phyloP scores from a whole-genome alignment of 164 flowering plant genomes.

The Annona squamosa region DNA sequence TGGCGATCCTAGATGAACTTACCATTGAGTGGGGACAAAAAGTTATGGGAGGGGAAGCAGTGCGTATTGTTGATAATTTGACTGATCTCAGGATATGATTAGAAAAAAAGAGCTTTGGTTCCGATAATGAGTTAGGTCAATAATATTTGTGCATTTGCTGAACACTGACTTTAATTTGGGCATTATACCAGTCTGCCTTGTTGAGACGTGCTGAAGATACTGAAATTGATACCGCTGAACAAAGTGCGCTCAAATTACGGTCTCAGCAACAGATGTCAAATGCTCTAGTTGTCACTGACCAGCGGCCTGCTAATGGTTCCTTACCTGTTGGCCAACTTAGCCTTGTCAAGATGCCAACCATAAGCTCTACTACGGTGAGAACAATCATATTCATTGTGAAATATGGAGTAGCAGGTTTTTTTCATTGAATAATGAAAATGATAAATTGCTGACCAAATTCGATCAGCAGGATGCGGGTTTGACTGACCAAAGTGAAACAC shows the following conservation, averaged over 20 bases:
- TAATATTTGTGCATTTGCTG: neutral
- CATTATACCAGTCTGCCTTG: slow-evolving; percentile 61
- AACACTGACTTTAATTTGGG: neutral
- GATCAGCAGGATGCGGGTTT: slow-evolving; percentile 43
- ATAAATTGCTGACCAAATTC: neutral
- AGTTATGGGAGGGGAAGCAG: neutral
- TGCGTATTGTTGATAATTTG: neutral
- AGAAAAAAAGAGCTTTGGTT: too few relatives aligned
- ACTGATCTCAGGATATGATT: too few relatives aligned
- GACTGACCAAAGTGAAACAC: slow-evolving; percentile 30
- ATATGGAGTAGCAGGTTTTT: neutral
- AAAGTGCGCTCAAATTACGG: slow-evolving; percentile 91
- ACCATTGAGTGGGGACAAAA: neutral
- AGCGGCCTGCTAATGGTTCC: slow-evolving; percentile 59
- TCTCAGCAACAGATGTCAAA: slow-evolving; percentile 82
- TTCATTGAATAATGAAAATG: neutral
- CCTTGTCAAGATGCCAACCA: slow-evolving; percentile 71
- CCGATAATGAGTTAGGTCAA: too few relatives aligned
- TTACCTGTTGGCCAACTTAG: slow-evolving; percentile 50
- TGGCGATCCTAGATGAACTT: neutral
- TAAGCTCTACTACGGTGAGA: slow-evolving; percentile 46
- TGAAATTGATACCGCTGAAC: slow-evolving; percentile 93
- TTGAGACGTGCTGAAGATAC: slow-evolving; percentile 86
- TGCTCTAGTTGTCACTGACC: slow-evolving; percentile 84
- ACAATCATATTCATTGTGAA: neutral